A percentile compares a stretch with the other conserved stretches of the same genome.
These are phyloP conservation scores for Eudorina sp. DNA, from an alignment of 139 green algal genomes.

Conservation along the genomic window DNA sequence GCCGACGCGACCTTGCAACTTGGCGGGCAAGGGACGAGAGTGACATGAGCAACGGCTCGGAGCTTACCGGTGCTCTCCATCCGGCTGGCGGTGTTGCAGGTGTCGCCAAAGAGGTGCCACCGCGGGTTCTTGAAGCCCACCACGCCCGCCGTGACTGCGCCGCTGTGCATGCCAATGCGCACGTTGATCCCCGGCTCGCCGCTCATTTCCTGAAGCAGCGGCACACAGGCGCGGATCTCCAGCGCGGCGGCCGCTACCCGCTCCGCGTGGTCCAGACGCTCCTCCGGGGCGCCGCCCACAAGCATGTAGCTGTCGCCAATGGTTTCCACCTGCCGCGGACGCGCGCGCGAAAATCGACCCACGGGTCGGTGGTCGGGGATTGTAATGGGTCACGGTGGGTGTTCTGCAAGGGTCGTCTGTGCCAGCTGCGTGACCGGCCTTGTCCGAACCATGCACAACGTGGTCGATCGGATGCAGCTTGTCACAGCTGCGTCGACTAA, in stretches of 20 bases:
- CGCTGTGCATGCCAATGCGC: constrained; percentile 60
- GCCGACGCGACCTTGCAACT: no score
- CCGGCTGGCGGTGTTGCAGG: constrained; percentile 47
- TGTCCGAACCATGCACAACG: no score
- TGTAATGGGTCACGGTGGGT: no score
- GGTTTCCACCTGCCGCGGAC: constrained; percentile 53
- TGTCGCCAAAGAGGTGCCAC: constrained; percentile 52
- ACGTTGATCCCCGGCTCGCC: constrained; percentile 50
- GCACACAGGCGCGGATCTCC: constrained; percentile 45
- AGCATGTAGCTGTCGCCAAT: constrained; percentile 54
- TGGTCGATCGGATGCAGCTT: no score
- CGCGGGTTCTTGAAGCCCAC: constrained; percentile 54
- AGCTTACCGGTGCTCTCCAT: constrained; percentile 52
- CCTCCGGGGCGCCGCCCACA: constrained; percentile 34
- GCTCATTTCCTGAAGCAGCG: constrained; percentile 47
- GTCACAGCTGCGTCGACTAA: no score
- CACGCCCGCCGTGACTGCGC: constrained; percentile 38
- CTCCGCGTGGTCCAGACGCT: constrained; percentile 23
- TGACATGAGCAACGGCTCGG: no score
- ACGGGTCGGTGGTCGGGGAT: no score
- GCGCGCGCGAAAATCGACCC: no score
- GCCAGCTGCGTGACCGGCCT: no score
- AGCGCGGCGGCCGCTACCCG: constrained; percentile 37
- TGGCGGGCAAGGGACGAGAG: no score
- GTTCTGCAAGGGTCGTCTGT: no score